Percentiles rank a stretch among this genome's conserved stretches.
These are phyloP conservation scores for Aspergillus fijiensis DNA, from an alignment of 2,329 filamentous ascomycete genomes.

Conservation along the genomic window DNA sequence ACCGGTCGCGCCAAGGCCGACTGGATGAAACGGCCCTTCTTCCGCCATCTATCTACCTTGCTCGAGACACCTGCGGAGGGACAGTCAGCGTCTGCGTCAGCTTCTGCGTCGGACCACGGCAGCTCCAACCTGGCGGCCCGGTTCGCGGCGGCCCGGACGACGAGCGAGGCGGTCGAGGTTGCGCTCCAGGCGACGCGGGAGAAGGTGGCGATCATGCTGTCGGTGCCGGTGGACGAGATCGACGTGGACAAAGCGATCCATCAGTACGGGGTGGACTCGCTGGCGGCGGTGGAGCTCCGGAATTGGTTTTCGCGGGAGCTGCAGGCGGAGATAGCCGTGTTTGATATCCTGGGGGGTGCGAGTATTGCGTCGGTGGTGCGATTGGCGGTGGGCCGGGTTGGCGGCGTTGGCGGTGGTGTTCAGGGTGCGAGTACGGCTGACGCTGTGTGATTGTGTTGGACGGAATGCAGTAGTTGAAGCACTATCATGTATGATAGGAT, in stretches of 20 bases:
- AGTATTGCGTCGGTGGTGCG: constrained; percentile 3
- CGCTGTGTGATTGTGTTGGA: neutral
- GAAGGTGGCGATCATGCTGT: constrained; percentile 37
- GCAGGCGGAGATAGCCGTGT: constrained; percentile 9
- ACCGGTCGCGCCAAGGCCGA: constrained; percentile 3
- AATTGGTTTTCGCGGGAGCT: constrained; percentile 9
- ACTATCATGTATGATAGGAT: too few species aligned
- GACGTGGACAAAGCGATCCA: constrained; percentile 29
- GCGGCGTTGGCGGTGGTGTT: neutral
- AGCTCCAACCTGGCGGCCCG: neutral
- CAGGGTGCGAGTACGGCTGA: too few species aligned
- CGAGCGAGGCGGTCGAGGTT: constrained; percentile 3
- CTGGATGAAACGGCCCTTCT: constrained; percentile 8
- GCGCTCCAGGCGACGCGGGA: constrained; percentile 21
- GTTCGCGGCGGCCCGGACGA: constrained; percentile 3
- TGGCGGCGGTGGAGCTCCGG: constrained; percentile 9
- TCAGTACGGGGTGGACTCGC: constrained; percentile 21
- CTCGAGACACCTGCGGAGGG: neutral
- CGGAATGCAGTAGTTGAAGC: too few species aligned
- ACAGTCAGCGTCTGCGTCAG: too few species aligned
- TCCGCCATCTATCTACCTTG: neutral
- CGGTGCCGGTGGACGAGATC: constrained; percentile 32
- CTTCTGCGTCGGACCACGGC: neutral
- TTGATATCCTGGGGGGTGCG: constrained; percentile 10
- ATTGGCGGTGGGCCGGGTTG: constrained; percentile 2